phyloP scores from a whole-genome alignment of 352 stramenopile genomes.

The Phytophthora citricola region DNA sequence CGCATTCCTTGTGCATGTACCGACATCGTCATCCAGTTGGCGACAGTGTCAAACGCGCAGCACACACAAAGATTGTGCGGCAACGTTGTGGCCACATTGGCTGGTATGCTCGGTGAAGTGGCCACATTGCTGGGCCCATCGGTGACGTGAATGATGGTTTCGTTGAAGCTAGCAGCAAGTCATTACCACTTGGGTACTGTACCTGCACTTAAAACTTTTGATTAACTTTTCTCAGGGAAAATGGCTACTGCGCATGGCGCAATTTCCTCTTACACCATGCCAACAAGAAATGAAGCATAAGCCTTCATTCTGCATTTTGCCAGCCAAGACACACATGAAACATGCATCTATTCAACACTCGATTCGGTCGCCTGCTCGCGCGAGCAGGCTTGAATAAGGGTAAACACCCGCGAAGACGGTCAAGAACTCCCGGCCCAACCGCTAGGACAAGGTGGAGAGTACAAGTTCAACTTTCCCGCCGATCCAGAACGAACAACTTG shows the following conservation, averaged over 20 bases:
- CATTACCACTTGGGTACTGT: neutral
- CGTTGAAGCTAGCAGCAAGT: conserved; percentile 1
- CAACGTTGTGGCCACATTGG: neutral
- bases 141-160: conserved; percentile 1
- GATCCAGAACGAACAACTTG: conserved; percentile 1
- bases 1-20: too few species aligned
- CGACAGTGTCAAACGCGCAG: neutral
- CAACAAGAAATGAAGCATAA: neutral
- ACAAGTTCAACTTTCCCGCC: conserved; percentile 7
- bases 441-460: conserved; percentile 5
- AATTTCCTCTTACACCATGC: neutral
- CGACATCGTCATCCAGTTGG: neutral
- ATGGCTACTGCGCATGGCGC: neutral
- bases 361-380: conserved; percentile 5
- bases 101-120: neutral
- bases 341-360: conserved; percentile 14
- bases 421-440: neutral
- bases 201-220: too few species aligned
- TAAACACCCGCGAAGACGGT: conserved; percentile 9
- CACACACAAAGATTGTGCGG: neutral
- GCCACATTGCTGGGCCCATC: neutral
- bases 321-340: conserved; percentile 6
- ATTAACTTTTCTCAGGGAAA: neutral
- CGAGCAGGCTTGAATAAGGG: conserved; percentile 7
- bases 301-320: conserved; percentile 10